Percentiles rank a stretch among this genome's conserved stretches.
Evolutionary conservation across 2,329 filamentous ascomycete genomes (phyloP).

Genomic region (Trichoderma guizhouense): DNA sequence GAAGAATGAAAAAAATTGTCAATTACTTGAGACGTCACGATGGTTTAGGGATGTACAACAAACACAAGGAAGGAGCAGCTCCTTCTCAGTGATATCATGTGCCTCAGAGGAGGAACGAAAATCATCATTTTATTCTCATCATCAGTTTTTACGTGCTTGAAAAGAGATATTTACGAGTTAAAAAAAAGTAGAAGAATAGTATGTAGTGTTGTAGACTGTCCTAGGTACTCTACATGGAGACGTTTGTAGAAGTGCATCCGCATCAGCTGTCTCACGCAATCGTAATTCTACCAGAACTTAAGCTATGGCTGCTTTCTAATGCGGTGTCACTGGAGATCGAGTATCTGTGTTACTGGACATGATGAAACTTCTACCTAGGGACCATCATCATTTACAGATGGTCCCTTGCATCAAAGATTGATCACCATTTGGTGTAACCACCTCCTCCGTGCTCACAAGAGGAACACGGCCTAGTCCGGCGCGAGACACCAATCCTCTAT

Average conservation of each 20-base stretch:
- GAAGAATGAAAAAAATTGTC: neutral
- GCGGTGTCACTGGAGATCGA: neutral
- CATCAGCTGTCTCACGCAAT: neutral
- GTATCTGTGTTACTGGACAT: neutral
- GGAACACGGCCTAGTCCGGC: rapidly evolving
- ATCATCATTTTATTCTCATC: neutral
- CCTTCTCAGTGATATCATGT: neutral
- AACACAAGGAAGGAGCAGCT: neutral
- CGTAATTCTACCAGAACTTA: neutral
- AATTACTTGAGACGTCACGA: neutral
- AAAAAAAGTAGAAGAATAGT: too few relatives aligned
- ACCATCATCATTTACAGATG: too few relatives aligned
- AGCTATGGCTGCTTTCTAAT: neutral
- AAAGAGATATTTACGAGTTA: too few relatives aligned
- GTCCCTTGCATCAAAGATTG: neutral
- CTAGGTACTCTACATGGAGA: neutral
- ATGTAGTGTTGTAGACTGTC: neutral
- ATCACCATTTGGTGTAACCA: neutral
- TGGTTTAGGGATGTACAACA: neutral
- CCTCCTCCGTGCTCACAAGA: too few relatives aligned
- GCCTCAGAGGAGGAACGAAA: neutral
- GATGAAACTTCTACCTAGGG: too few relatives aligned
- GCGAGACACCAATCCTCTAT: neutral
- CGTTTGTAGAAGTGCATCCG: neutral
- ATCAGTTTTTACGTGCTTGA: neutral